phyloP scores from a whole-genome alignment of 306 rosid genomes.

The Castanea crenata region DNA sequence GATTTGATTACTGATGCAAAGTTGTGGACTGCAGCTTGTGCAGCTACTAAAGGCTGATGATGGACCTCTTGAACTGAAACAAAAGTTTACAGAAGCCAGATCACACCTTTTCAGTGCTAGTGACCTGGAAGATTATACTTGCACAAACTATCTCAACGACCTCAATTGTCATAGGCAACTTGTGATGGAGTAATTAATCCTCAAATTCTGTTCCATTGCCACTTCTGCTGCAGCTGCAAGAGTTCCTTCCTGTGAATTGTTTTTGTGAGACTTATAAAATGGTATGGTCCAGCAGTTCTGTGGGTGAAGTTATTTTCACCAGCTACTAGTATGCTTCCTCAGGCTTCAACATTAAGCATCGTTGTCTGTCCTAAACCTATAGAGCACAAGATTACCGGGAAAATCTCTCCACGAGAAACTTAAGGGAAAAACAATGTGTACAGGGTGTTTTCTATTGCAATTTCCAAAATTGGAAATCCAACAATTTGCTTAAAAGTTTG shows the following conservation, averaged over 20 bases:
- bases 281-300: conserved; percentile 14
- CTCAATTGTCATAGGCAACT: conserved; percentile 81
- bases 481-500: background rate
- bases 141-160: conserved; percentile 76
- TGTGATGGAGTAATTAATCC: conserved; percentile 66
- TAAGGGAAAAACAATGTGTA: background rate
- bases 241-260: conserved; percentile 11
- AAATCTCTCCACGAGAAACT: background rate
- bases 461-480: background rate
- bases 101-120: conserved; percentile 59
- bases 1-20: background rate
- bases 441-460: background rate
- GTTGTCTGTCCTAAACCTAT: conserved; percentile 24
- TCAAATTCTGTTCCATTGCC: background rate
- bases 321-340: conserved; percentile 15
- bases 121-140: conserved; percentile 86
- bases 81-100: conserved; percentile 24
- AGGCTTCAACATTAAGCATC: conserved; percentile 19
- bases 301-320: conserved; percentile 16
- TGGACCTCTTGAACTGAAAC: conserved; percentile 33
- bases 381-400: background rate
- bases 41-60: conserved; percentile 65
- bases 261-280: conserved; percentile 24
- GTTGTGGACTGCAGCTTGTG: conserved; percentile 40
- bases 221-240: background rate